phyloP scores from a whole-genome alignment of 108 stramenopile genomes.

The Nitzschia putrida region DNA sequence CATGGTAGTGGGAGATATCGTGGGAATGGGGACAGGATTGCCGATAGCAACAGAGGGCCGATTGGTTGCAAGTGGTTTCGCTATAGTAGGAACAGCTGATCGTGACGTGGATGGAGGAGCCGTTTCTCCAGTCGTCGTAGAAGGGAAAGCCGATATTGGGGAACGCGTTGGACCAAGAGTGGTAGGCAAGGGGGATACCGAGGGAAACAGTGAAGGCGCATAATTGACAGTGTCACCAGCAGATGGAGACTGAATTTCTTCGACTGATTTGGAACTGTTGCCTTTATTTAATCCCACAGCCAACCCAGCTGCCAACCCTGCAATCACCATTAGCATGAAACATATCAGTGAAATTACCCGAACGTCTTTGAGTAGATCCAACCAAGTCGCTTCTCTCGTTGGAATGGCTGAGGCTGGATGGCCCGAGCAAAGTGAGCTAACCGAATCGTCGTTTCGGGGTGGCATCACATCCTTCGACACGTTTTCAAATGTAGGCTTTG shows the following conservation, averaged over 20 bases:
- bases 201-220: background rate
- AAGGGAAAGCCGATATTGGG: background rate
- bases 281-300: background rate
- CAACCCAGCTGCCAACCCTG: background rate
- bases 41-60: background rate
- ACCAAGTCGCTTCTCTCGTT: too few species aligned
- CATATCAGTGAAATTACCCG: background rate
- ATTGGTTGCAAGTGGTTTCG: background rate
- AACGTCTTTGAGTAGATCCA: background rate
- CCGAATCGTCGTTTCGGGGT: too few species aligned
- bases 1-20: background rate
- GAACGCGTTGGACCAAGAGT: background rate
- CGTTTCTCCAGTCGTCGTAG: background rate
- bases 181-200: background rate
- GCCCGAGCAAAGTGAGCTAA: too few species aligned
- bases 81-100: background rate
- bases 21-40: background rate
- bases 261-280: background rate
- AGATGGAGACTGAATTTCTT: background rate
- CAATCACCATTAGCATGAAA: background rate
- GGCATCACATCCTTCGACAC: too few species aligned
- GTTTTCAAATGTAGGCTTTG: too few species aligned
- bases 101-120: background rate
- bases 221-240: background rate
- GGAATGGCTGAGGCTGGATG: too few species aligned